phyloP scores from a whole-genome alignment of 78 protist genomes.

The Dictyostelium citrinum region DNA sequence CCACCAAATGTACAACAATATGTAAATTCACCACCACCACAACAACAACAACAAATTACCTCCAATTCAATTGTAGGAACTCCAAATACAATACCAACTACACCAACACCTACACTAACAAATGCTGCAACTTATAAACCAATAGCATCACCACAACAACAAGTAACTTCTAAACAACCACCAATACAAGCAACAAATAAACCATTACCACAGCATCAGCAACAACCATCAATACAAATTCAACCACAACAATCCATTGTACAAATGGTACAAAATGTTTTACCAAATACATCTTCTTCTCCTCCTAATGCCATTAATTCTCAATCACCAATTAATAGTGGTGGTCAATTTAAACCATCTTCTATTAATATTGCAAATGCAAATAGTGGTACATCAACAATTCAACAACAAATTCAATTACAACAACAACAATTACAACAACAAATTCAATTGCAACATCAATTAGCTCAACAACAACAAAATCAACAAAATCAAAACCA shows the following conservation, averaged over 20 bases:
- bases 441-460: background rate
- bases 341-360: background rate
- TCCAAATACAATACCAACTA: background rate
- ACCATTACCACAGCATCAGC: background rate
- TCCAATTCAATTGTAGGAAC: background rate
- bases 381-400: background rate
- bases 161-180: background rate
- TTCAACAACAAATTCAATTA: constrained; percentile 25
- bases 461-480: background rate
- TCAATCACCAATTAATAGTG: background rate
- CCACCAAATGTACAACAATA: background rate
- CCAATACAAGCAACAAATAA: background rate
- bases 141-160: background rate
- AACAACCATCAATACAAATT: background rate
- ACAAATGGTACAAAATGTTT: background rate
- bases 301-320: background rate
- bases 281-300: background rate
- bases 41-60: background rate
- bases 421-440: constrained; percentile 6
- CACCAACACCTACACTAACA: background rate
- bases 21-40: background rate
- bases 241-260: background rate
- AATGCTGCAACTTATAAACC: background rate
- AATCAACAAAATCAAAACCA: background rate
- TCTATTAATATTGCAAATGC: background rate